Evolutionary conservation across 106 monocot species (phyloP), one percentile per base, ranked within the genome.

Genomic region (Agapanthus africanus): DNA sequence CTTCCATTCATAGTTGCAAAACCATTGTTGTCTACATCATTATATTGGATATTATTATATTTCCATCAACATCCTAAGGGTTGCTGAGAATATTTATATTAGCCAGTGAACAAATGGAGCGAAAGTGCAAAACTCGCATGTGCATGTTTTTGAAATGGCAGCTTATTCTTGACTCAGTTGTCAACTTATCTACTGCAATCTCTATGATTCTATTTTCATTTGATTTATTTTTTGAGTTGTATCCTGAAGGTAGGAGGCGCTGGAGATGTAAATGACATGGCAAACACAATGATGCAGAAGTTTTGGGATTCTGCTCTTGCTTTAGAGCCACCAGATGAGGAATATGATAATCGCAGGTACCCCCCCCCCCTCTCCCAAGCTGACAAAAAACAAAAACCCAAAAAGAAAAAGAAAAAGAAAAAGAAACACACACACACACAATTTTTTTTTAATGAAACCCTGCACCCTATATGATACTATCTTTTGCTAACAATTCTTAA

Each of bases 301-400:
- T 97, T 92, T 68, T 92, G 86, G 97, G 97, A 97, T 74, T 97
- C 97, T 42, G 84, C 91, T 46, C 84, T 97, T 79, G 84, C 86
- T 71, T 61, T 97, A 54, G 97, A 97, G 11, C 91, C 86, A 28
- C 78, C 86, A 42, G 86, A 92, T 67, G 92, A 92, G 32, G 91
- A 97, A 66, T 82, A 31, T 82, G 91, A 92, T 71, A 82, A 59
- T 23, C 79, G 69, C 28, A 97, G 97, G 97, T 92, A 22, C 37
- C 28, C n/a, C n/a, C n/a, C n/a, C n/a, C n/a, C n/a, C n/a, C n/a
- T n/a, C n/a, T n/a, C n/a, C n/a, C n/a, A n/a, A n/a, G n/a, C n/a
- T n/a, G n/a, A n/a, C n/a, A n/a, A n/a, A n/a, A n/a, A n/a, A n/a
- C n/a, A n/a, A n/a, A n/a, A n/a, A n/a, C n/a, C n/a, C n/a, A n/a